Percentiles rank a stretch among this genome's conserved stretches.
Conservation (phyloP, 2,329 filamentous ascomycete species). For the Colletotrichum somersetense region DNA sequence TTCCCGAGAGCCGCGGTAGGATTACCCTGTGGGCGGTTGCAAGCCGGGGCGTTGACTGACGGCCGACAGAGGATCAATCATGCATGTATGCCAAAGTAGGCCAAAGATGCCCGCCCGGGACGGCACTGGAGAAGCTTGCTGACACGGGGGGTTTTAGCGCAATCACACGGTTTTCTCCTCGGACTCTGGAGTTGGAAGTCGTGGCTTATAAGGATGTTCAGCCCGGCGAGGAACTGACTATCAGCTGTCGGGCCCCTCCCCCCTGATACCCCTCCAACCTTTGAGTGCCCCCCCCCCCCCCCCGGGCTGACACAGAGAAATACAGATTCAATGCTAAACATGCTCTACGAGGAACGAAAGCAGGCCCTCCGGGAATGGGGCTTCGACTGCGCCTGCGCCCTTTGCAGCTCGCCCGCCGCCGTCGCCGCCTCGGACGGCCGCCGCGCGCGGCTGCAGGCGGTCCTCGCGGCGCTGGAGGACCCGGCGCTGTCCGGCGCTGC, state of each 20-base stretch:
- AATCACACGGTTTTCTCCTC: slow-evolving; percentile 50
- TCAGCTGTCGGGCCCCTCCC: slow-evolving; percentile 49
- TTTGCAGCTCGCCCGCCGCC: slow-evolving; percentile 44
- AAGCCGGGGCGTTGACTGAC: not conserved
- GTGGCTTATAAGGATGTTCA: slow-evolving; percentile 51
- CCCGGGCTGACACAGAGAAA: slow-evolving; percentile 16
- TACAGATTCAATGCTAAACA: slow-evolving; percentile 47
- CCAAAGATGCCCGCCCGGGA: not conserved
- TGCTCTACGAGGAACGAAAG: slow-evolving; percentile 45
- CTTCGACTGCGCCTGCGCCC: slow-evolving; percentile 47
- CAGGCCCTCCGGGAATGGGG: slow-evolving; percentile 45
- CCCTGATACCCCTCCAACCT: not conserved
- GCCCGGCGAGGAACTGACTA: slow-evolving; percentile 52
- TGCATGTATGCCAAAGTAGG: slow-evolving; percentile 53
- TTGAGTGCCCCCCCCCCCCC: not conserved
- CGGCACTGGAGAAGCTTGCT: not conserved
- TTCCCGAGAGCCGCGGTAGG: slow-evolving; percentile 52
- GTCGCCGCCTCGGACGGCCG: not conserved
- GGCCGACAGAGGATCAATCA: slow-evolving; percentile 52
- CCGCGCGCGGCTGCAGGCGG: too few relatives aligned
- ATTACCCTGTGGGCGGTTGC: not conserved
- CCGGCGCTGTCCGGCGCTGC: too few relatives aligned
- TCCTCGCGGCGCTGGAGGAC: too few relatives aligned
- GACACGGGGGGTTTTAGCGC: slow-evolving; percentile 44
- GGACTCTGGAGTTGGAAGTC: slow-evolving; percentile 50